A percentile compares a stretch with the other conserved stretches of the same genome.
Conservation (phyloP, 345 rosid species). For the Syzygium oleosum region DNA sequence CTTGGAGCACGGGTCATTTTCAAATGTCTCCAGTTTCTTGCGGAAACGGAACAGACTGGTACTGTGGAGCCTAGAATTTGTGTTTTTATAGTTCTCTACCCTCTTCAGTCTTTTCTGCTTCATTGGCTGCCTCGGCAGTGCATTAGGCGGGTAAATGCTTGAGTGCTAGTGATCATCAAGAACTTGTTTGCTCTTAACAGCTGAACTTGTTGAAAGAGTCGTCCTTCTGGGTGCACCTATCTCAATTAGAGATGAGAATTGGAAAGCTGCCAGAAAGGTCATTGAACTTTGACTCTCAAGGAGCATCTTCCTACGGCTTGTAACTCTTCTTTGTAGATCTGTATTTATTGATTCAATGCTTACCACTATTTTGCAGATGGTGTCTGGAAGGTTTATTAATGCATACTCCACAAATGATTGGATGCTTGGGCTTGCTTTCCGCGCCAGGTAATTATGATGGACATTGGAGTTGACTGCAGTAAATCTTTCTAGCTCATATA, state of each 20-base stretch:
- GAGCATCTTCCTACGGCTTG: not conserved
- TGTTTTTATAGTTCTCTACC: not conserved
- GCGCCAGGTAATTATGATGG: slow-evolving; percentile 63
- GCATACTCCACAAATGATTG: slow-evolving; percentile 85
- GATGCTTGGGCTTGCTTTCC: slow-evolving; percentile 94
- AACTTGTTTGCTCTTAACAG: slow-evolving; percentile 21
- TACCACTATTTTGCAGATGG: slow-evolving; percentile 55
- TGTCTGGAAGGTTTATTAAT: slow-evolving; percentile 92
- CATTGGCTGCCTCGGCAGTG: not conserved
- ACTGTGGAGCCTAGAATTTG: not conserved
- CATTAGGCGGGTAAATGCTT: not conserved
- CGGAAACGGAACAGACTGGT: slow-evolving; percentile 80
- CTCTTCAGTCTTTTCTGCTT: not conserved
- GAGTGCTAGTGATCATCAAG: not conserved
- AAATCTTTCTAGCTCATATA: not conserved
- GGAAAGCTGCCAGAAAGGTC: slow-evolving; percentile 90
- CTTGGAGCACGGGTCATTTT: slow-evolving; percentile 92
- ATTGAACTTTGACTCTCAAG: not conserved
- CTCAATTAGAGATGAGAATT: slow-evolving; percentile 70
- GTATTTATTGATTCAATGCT: not conserved
- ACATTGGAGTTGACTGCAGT: not conserved
- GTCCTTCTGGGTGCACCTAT: slow-evolving; percentile 92
- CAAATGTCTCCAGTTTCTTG: slow-evolving; percentile 79
- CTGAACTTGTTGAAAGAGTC: slow-evolving; percentile 89
- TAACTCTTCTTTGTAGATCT: not conserved